Evolutionary conservation across 2,329 filamentous ascomycete species (phyloP).

Genomic region (Phaeosphaeria sp.): DNA sequence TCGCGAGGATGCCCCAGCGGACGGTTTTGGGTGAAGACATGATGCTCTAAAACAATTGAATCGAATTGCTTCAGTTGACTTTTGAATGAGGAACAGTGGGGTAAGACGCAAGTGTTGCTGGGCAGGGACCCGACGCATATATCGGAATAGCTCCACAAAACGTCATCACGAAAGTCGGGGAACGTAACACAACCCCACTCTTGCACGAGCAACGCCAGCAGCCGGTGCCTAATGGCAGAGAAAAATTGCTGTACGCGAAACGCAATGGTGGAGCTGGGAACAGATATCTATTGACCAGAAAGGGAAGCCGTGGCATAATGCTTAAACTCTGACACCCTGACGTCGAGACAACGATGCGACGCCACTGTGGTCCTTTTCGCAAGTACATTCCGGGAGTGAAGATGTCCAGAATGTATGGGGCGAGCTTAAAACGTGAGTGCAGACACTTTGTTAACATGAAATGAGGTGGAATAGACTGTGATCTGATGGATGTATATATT

Average conservation of each 20-base stretch:
- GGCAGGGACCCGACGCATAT: neutral
- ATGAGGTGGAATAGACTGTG: too few relatives aligned
- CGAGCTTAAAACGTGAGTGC: too few relatives aligned
- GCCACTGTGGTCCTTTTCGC: too few relatives aligned
- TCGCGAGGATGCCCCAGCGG: slow-evolving; percentile 57
- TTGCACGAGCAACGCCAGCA: slow-evolving; percentile 8
- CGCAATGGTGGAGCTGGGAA: neutral
- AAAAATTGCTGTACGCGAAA: neutral
- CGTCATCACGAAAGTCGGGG: slow-evolving; percentile 18
- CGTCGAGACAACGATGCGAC: too few relatives aligned
- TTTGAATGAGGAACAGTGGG: neutral
- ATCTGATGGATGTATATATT: too few relatives aligned
- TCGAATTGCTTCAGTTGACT: neutral
- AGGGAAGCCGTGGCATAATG: neutral
- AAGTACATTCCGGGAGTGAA: too few relatives aligned
- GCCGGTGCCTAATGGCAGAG: neutral
- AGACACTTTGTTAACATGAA: too few relatives aligned
- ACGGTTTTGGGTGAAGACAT: slow-evolving; percentile 48
- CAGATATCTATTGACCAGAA: neutral
- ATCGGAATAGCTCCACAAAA: slow-evolving; percentile 9
- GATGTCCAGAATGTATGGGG: too few relatives aligned
- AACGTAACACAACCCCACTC: slow-evolving; percentile 23
- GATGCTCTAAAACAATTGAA: neutral
- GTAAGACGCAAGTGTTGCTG: neutral
- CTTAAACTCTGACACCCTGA: neutral